These are phyloP conservation scores for Sugiyamaella qingdaonensis DNA, from an alignment of 805 yeast species.

Conservation along the genomic window DNA sequence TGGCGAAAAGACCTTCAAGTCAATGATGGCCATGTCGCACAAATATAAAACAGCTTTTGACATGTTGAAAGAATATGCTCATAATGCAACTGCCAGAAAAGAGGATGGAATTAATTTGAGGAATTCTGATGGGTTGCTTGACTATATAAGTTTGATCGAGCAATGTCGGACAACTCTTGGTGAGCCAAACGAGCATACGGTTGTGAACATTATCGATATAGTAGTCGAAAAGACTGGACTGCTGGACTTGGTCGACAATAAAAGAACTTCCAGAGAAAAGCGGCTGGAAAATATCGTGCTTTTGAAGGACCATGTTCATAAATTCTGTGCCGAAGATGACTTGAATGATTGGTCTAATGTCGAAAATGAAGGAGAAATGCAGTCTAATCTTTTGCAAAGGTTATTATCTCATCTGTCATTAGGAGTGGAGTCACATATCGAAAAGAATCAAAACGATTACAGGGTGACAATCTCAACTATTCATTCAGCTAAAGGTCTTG, in stretches of 20 bases:
- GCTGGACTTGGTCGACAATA: background rate
- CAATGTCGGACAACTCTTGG: background rate
- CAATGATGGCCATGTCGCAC: constrained; percentile 22
- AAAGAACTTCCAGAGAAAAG: background rate
- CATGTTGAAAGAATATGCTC: constrained; percentile 1
- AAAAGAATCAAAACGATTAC: background rate
- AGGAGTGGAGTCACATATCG: constrained; percentile 11
- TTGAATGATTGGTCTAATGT: background rate
- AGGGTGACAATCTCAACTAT: constrained; percentile 68
- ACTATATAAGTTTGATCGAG: constrained; percentile 6
- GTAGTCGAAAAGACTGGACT: constrained; percentile 10
- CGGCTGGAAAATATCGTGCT: constrained; percentile 8
- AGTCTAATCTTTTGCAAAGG: constrained; percentile 11
- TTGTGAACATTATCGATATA: constrained; percentile 3
- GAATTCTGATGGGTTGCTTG: background rate
- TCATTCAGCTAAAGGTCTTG: constrained; percentile 90
- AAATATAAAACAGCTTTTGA: constrained; percentile 9
- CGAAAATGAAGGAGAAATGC: constrained; percentile 5
- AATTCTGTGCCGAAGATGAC: background rate
- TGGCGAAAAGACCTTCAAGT: constrained; percentile 51
- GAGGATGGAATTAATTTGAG: background rate
- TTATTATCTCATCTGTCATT: constrained; percentile 22
- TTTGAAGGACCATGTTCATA: background rate
- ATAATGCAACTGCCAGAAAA: background rate
- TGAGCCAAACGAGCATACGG: background rate